Base-by-base conservation (phyloP, 306 rosid species). In the Acacia crassicarpa region DNA sequence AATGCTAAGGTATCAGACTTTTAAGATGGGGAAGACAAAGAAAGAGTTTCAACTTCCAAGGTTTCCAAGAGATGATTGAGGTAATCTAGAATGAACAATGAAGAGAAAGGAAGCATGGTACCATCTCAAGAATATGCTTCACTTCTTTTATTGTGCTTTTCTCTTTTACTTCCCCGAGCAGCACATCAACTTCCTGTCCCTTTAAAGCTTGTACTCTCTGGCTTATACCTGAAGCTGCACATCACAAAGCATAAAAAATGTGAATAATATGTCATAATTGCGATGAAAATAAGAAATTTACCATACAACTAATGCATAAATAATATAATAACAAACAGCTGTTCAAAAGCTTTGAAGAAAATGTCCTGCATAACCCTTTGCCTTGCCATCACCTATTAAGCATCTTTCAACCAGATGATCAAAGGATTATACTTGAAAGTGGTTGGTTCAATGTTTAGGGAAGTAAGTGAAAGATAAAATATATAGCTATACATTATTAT, bases 71-170 rank as follows among this genome's bases (percentile, higher is more conserved):
- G 77, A 83, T 76, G 45, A 33, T 80, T 75, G 48, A 73, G 73
- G 72, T 38, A 86, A 46, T 27, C 23, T 22, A 79, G 61, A 66
- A 68, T 78, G 73, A 80, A 79, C 54, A 66, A 68, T 78, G 73
- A 80, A 33, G 35, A 44, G 23, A 46, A 78, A 51, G 54, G 51
- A 32, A 45, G 63, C 15, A 79, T 30, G 44, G 72, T 76, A 95
- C 99, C 99, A 93, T 90, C 77, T 93, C 95, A 81, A 95, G 93
- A 83, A 93, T 79, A 85, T 82, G 92, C 82, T 95, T 95, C 80
- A 93, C 98, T 82, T 95, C 99, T 82, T 93, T 91, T 63, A 78
- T 78, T 30, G 85, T 87, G 80, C 84, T 89, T 89, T 81, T 91
- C 75, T 95, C 98, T 70, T 72, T 94, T 30, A 89, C 93, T 45